phyloP scores from a whole-genome alignment of 495 filamentous ascomycete genomes.

The Oidiodendron maius region DNA sequence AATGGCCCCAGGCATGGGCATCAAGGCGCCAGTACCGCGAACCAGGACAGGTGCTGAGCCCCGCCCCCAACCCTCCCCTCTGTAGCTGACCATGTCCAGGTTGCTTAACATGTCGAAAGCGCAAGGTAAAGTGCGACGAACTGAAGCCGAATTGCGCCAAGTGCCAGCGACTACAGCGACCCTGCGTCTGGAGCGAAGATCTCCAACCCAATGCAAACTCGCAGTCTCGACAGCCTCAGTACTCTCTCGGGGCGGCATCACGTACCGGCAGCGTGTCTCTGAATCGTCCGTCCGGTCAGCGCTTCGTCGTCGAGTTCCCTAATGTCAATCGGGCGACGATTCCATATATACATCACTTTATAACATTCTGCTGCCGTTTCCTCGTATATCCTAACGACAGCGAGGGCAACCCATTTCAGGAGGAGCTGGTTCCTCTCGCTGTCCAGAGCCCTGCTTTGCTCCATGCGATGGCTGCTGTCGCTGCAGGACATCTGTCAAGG shows the following conservation, averaged over 20 bases:
- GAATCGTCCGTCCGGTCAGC: conserved; percentile 10
- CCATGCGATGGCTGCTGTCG: conserved; percentile 5
- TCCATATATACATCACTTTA: conserved; percentile 21
- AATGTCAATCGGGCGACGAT: conserved; percentile 14
- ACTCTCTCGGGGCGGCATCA: background rate
- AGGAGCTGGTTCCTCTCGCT: background rate
- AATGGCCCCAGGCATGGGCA: conserved; percentile 18
- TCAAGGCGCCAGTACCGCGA: conserved; percentile 20
- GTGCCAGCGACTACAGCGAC: conserved; percentile 15
- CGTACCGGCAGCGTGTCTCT: background rate
- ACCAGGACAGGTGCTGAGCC: conserved; percentile 16
- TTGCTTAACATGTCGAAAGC: conserved; percentile 22
- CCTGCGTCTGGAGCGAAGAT: conserved; percentile 20
- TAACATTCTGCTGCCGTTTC: conserved; percentile 21
- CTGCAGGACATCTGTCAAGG: conserved; percentile 6
- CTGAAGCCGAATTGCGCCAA: conserved; percentile 18
- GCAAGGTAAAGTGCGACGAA: conserved; percentile 27
- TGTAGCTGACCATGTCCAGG: conserved; percentile 10
- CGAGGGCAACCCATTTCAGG: conserved; percentile 9
- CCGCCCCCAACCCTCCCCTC: background rate
- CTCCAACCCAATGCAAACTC: conserved; percentile 13
- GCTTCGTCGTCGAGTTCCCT: conserved; percentile 22
- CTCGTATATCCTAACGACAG: conserved; percentile 10
- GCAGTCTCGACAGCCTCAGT: conserved; percentile 4
- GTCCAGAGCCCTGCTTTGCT: background rate